A percentile compares a stretch with the other conserved stretches of the same genome.
These are phyloP conservation scores for Botrytis galanthina DNA, from an alignment of 2,329 filamentous ascomycete species.

Conservation along the genomic window DNA sequence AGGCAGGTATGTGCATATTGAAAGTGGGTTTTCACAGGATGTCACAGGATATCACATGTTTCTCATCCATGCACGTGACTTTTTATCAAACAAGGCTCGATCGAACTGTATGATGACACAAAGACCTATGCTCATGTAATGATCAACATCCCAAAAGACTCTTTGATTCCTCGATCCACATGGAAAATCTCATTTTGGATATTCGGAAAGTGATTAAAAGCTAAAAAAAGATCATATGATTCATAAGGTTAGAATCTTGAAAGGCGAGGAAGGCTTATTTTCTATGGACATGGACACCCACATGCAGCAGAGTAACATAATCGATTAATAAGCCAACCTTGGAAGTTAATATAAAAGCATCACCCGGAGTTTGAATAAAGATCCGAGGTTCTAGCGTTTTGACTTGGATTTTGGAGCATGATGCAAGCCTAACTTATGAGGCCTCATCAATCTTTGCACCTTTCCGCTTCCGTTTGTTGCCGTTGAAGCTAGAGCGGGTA, in stretches of 20 bases:
- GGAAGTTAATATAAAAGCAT: not conserved
- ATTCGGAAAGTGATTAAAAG: not conserved
- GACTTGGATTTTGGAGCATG: not conserved
- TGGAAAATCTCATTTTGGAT: not conserved
- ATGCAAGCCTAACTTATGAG: not conserved
- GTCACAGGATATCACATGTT: not conserved
- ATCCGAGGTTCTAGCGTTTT: not conserved
- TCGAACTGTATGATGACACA: not conserved
- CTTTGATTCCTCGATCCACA: not conserved
- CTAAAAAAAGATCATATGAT: slow-evolving; percentile 5
- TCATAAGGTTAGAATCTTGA: not conserved
- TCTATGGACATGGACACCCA: not conserved
- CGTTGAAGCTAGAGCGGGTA: not conserved
- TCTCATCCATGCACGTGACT: not conserved
- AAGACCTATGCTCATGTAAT: not conserved
- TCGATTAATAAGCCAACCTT: not conserved
- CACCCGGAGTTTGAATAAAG: not conserved
- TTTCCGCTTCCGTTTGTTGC: not conserved
- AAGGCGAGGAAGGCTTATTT: not conserved
- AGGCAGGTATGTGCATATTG: not conserved
- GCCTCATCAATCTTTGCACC: not conserved
- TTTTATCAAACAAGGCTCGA: not conserved
- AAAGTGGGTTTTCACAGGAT: slow-evolving; percentile 1
- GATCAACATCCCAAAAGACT: not conserved
- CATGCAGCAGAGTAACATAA: not conserved